Evolutionary conservation across 2,329 filamentous ascomycete genomes (phyloP).

Genomic region (Colletotrichum filicis): DNA sequence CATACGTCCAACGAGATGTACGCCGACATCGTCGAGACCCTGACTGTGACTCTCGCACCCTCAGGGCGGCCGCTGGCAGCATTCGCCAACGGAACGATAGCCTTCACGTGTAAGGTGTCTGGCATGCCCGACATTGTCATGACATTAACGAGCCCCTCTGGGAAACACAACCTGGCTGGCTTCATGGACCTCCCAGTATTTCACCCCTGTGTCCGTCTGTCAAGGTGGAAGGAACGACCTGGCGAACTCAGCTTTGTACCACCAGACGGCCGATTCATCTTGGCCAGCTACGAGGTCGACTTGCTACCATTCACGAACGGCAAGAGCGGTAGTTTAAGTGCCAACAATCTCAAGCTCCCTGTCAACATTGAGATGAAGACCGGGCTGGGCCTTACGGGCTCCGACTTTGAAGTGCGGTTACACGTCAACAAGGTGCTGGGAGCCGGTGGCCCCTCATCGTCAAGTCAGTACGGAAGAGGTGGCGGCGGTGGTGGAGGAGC

Average conservation of each 20-base stretch:
- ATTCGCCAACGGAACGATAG: conserved; percentile 90
- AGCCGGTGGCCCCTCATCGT: conserved; percentile 48
- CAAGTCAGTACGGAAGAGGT: conserved; percentile 52
- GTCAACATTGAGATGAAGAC: conserved; percentile 86
- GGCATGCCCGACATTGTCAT: conserved; percentile 92
- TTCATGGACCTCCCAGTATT: conserved; percentile 92
- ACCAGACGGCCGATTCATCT: conserved; percentile 91
- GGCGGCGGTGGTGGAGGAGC: conserved; percentile 48
- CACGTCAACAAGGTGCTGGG: conserved; percentile 73
- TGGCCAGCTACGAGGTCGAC: conserved; percentile 95
- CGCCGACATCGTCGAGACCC: conserved; percentile 91
- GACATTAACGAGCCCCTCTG: conserved; percentile 81
- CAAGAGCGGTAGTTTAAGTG: conserved; percentile 63
- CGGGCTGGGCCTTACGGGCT: conserved; percentile 76
- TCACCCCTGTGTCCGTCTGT: conserved; percentile 91
- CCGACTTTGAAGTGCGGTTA: conserved; percentile 90
- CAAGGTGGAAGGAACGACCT: conserved; percentile 88
- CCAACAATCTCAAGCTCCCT: conserved; percentile 80
- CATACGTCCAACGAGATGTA: conserved; percentile 98
- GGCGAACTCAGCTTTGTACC: conserved; percentile 96
- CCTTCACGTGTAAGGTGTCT: conserved; percentile 94
- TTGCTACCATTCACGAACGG: conserved; percentile 77
- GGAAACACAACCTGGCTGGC: conserved; percentile 78
- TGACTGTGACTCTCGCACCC: conserved; percentile 88
- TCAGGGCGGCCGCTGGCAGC: conserved; percentile 89